phyloP scores from a whole-genome alignment of 495 filamentous ascomycete genomes.

The Antarctomyces pellizariae region DNA sequence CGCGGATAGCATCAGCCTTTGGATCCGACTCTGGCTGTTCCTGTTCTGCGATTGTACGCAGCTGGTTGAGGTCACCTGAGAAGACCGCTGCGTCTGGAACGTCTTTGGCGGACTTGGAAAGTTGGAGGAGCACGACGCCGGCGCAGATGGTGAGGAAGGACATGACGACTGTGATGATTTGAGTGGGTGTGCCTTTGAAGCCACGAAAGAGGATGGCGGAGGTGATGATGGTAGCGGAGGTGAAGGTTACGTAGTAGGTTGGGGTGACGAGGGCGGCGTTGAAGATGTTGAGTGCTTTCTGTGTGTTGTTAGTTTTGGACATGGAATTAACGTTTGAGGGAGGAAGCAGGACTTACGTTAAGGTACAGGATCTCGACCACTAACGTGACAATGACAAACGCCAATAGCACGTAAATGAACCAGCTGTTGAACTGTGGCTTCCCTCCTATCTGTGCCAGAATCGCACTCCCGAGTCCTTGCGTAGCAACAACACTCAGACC shows the following conservation, averaged over 20 bases:
- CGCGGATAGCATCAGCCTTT: conserved; percentile 88
- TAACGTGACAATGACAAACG: conserved; percentile 72
- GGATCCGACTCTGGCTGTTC: conserved; percentile 88
- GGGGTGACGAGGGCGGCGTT: conserved; percentile 94
- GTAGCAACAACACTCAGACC: conserved; percentile 89
- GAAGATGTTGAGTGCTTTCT: conserved; percentile 98
- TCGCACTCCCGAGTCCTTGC: conserved; percentile 79
- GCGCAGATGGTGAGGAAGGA: conserved; percentile 89
- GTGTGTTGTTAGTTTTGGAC: conserved; percentile 13
- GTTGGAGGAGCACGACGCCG: conserved; percentile 84
- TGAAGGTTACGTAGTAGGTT: conserved; percentile 97
- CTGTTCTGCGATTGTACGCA: conserved; percentile 82
- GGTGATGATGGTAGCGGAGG: conserved; percentile 78
- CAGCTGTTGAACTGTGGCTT: conserved; percentile 79
- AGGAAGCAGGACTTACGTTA: conserved; percentile 42
- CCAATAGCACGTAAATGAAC: conserved; percentile 83
- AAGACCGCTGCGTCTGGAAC: conserved; percentile 88
- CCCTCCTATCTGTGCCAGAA: conserved; percentile 65
- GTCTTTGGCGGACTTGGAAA: conserved; percentile 96
- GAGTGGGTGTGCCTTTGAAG: conserved; percentile 63
- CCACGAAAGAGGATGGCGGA: conserved; percentile 84
- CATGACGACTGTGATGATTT: conserved; percentile 75
- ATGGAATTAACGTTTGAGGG: background rate
- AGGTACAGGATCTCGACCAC: conserved; percentile 85
- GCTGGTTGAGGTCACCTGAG: conserved; percentile 79